phyloP scores from a whole-genome alignment of 1,139 yeast genomes.

The Fermentozyma sake region DNA sequence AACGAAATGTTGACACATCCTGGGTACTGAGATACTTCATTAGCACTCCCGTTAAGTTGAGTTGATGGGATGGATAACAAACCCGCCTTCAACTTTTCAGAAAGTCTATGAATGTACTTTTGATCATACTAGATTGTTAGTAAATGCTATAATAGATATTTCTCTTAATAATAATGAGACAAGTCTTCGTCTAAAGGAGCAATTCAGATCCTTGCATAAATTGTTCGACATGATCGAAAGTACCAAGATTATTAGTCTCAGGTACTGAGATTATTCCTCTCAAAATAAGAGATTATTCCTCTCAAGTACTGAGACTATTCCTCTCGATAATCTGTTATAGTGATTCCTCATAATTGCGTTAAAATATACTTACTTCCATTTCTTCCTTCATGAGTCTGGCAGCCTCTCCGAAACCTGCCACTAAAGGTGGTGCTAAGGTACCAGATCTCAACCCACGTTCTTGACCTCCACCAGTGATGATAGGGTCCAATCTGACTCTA shows the following conservation, averaged over 20 bases:
- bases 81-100: slow-evolving; percentile 68
- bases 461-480: slow-evolving; percentile 98
- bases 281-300: neutral
- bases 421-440: slow-evolving; percentile 91
- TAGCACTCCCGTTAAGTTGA: slow-evolving; percentile 78
- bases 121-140: slow-evolving; percentile 50
- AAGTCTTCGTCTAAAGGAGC: too few relatives aligned
- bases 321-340: neutral
- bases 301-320: neutral
- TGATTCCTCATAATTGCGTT: too few relatives aligned
- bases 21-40: slow-evolving; percentile 58
- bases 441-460: slow-evolving; percentile 98
- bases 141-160: slow-evolving; percentile 6
- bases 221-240: neutral
- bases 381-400: slow-evolving; percentile 79
- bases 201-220: slow-evolving; percentile 22
- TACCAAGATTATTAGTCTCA: too few relatives aligned
- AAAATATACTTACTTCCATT: slow-evolving; percentile 35
- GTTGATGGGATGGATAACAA: slow-evolving; percentile 83
- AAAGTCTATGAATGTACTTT: slow-evolving; percentile 63
- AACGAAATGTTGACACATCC: slow-evolving; percentile 97
- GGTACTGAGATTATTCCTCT: neutral
- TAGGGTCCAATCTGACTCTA: slow-evolving; percentile 92
- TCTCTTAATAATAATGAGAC: too few relatives aligned
- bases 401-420: slow-evolving; percentile 97